Conservation (phyloP, 495 filamentous ascomycete species). For the Penicillium silybi region DNA sequence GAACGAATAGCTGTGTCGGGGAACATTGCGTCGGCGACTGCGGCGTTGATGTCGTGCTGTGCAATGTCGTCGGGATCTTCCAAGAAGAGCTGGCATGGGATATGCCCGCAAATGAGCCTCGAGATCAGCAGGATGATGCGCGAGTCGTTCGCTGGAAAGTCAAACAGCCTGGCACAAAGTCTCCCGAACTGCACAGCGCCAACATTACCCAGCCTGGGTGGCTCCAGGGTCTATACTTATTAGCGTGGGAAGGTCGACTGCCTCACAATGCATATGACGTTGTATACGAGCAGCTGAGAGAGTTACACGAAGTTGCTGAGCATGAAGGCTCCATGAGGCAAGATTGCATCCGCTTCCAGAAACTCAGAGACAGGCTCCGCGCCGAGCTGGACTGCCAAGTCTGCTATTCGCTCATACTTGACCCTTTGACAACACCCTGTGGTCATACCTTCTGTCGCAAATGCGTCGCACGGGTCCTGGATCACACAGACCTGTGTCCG, state of each 20-base stretch:
- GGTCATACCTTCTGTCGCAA: conserved; percentile 86
- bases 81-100: conserved; percentile 41
- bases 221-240: conserved; percentile 28
- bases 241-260: conserved; percentile 29
- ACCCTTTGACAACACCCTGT: conserved; percentile 79
- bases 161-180: conserved; percentile 20
- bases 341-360: conserved; percentile 51
- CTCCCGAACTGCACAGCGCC: conserved; percentile 11
- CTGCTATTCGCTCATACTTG: conserved; percentile 73
- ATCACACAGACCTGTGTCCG: conserved; percentile 74
- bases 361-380: conserved; percentile 55
- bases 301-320: conserved; percentile 32
- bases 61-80: conserved; percentile 57
- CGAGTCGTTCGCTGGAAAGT: conserved; percentile 40
- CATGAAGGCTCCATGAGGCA: conserved; percentile 42
- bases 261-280: conserved; percentile 45
- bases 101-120: background rate
- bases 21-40: conserved; percentile 78
- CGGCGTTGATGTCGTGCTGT: conserved; percentile 68
- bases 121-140: conserved; percentile 33
- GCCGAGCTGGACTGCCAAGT: conserved; percentile 82
- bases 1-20: conserved; percentile 45
- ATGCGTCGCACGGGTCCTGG: conserved; percentile 69
- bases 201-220: conserved; percentile 10
- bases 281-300: conserved; percentile 37